Base-by-base conservation (phyloP, 2,329 filamentous ascomycete genomes). In the Talaromyces islandicus region DNA sequence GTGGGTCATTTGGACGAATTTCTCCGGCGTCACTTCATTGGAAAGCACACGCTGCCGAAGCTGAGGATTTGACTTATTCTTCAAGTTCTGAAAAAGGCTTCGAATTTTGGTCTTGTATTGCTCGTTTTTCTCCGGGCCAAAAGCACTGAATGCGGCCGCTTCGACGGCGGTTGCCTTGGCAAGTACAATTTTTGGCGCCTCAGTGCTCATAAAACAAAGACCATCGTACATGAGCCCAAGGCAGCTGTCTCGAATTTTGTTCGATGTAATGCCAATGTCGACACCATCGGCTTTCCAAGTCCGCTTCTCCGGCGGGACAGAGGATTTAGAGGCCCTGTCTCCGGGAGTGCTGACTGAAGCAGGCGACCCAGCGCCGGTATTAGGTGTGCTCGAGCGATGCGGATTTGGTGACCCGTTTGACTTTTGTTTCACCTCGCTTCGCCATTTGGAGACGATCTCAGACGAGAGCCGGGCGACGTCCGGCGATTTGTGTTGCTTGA, bases 181-280 rank as follows among this genome's bases (percentile, higher is more conserved):
- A 51, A 97, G 80, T 50, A 97, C 85, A 21, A 85, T 81, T 58
- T 87, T 86, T 27, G 90, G 80, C 10, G 81, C 70, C 57, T 75
- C 71, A 17, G 69, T 71, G 29, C 89, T 85, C 73, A 89, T 88
- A 60, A 86, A 84, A 53, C 89, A 92, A 64, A 99, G 82, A 17
- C 92, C 94, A 69, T 99, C 94, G 80, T 97, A 99, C 74, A 99
- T 85, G 50, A 99, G 83, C 55, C 91, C 92, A 64, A 97, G 87
- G 73, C 90, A 96, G 70, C 86, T 88, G 78, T 97, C 90, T 61
- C 94, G 89, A 21, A 84, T 83, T 60, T 82, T 78, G 62, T 88
- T 87, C 54, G 86, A 86, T 17, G 92, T 97, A 57, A 91, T 85
- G 65, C 88, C 85, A 68, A 85, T 84, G 68, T 92, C 87, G 57